These are phyloP conservation scores for Fusarium sambucinum DNA, from an alignment of 2,329 filamentous ascomycete genomes.

Conservation along the genomic window DNA sequence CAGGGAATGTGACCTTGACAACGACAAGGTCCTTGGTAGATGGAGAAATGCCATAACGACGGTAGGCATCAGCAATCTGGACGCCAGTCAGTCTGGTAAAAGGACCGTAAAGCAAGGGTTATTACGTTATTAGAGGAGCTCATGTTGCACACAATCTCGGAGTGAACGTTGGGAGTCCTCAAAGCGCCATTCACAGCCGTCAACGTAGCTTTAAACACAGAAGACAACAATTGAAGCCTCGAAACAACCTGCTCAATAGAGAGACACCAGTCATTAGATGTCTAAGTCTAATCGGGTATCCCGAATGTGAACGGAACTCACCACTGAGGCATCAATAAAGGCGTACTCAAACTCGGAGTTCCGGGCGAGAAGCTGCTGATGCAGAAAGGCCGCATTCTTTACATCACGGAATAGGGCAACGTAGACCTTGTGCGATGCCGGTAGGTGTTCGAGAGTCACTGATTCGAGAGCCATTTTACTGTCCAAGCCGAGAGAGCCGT, in stretches of 20 bases:
- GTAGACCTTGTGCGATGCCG: constrained; percentile 74
- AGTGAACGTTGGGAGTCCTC: constrained; percentile 87
- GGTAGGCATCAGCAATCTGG: constrained; percentile 92
- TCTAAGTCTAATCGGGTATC: constrained; percentile 24
- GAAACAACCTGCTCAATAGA: constrained; percentile 71
- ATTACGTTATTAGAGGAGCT: constrained; percentile 84
- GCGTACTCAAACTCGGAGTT: constrained; percentile 93
- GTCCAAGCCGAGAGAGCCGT: constrained; percentile 30
- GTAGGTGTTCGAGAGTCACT: constrained; percentile 80
- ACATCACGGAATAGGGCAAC: constrained; percentile 81
- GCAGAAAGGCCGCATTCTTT: constrained; percentile 80
- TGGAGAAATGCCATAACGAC: constrained; percentile 83
- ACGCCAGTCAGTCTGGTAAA: constrained; percentile 16
- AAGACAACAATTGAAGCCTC: constrained; percentile 77
- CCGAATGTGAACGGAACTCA: constrained; percentile 56
- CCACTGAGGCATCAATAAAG: constrained; percentile 86
- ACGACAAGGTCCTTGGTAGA: constrained; percentile 79
- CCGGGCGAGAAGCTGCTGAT: constrained; percentile 84
- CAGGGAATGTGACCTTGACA: constrained; percentile 77
- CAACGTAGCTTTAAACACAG: constrained; percentile 81
- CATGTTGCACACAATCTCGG: constrained; percentile 85
- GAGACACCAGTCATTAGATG: constrained; percentile 20
- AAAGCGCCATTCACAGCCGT: constrained; percentile 70
- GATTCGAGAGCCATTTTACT: constrained; percentile 75
- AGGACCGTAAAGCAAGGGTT: not conserved